Percentiles rank a stretch among this genome's conserved stretches.
These are phyloP conservation scores for Gossypium sturtianum DNA, from an alignment of 345 rosid species.

Conservation along the genomic window DNA sequence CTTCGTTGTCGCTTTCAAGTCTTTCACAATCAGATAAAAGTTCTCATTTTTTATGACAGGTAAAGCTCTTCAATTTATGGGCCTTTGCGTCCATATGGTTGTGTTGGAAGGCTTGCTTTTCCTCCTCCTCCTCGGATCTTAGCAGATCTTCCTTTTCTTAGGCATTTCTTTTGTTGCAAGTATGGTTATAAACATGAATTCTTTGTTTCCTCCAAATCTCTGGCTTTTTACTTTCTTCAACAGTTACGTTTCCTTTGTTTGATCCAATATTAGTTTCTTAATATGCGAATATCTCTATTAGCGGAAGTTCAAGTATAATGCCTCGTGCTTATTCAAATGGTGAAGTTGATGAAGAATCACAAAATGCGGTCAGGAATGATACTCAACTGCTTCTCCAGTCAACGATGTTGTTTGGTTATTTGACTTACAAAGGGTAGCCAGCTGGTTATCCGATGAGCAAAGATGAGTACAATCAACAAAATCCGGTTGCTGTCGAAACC, in stretches of 20 bases:
- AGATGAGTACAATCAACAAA: too few relatives aligned
- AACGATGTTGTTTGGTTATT: too few relatives aligned
- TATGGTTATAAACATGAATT: not conserved
- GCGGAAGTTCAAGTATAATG: not conserved
- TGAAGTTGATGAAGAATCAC: not conserved
- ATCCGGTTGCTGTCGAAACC: too few relatives aligned
- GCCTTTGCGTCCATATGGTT: not conserved
- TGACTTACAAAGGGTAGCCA: too few relatives aligned
- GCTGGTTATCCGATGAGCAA: too few relatives aligned
- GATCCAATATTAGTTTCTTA: not conserved
- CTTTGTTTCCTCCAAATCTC: not conserved
- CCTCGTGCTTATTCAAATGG: not conserved
- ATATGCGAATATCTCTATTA: not conserved
- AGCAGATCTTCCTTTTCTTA: not conserved
- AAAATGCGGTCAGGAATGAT: not conserved
- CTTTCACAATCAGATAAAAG: not conserved
- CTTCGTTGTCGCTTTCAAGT: not conserved
- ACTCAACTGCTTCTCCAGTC: not conserved
- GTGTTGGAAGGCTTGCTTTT: slow-evolving; percentile 9
- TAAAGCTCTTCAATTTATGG: not conserved
- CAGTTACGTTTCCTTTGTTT: not conserved
- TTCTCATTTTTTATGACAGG: not conserved
- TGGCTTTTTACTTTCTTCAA: not conserved
- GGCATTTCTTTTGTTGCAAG: slow-evolving; percentile 7
- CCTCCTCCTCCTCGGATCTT: not conserved